A percentile compares a stretch with the other conserved stretches of the same genome.
Evolutionary conservation across 345 rosid genomes (phyloP).

Genomic region (Eucalyptus paniculata): DNA sequence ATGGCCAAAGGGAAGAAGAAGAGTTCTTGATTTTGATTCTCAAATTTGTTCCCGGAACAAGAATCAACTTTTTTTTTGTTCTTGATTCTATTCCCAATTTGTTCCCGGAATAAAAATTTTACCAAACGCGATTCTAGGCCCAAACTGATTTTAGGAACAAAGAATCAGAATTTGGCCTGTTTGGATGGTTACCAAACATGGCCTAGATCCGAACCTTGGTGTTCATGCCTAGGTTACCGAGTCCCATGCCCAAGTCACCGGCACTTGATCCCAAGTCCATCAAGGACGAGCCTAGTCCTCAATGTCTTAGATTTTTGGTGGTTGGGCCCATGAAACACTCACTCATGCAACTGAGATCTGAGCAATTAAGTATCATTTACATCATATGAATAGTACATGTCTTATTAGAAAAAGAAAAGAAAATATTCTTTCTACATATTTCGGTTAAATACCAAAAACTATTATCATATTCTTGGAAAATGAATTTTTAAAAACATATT

Average conservation of each 20-base stretch:
- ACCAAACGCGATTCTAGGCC: too few relatives aligned
- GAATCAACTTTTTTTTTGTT: too few relatives aligned
- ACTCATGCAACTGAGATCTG: background rate
- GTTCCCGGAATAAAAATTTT: too few relatives aligned
- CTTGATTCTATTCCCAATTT: too few relatives aligned
- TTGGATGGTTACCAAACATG: too few relatives aligned
- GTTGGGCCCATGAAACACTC: background rate
- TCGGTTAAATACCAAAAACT: background rate
- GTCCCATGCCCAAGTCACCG: background rate
- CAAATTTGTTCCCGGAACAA: too few relatives aligned
- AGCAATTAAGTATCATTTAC: background rate
- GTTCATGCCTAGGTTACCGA: background rate
- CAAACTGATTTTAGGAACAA: rapidly evolving
- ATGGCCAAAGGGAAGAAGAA: too few relatives aligned
- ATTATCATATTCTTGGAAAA: background rate
- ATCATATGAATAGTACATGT: background rate
- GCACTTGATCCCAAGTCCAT: background rate
- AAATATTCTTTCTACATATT: background rate
- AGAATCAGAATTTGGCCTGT: too few relatives aligned
- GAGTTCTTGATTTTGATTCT: too few relatives aligned
- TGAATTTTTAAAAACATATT: background rate
- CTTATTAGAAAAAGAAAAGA: background rate
- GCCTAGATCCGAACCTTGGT: background rate
- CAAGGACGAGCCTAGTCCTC: background rate
- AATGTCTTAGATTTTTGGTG: too few relatives aligned